Percentiles rank a stretch among this genome's conserved stretches.
Conservation (phyloP, 495 filamentous ascomycete genomes). For the Penicillium steckii region DNA sequence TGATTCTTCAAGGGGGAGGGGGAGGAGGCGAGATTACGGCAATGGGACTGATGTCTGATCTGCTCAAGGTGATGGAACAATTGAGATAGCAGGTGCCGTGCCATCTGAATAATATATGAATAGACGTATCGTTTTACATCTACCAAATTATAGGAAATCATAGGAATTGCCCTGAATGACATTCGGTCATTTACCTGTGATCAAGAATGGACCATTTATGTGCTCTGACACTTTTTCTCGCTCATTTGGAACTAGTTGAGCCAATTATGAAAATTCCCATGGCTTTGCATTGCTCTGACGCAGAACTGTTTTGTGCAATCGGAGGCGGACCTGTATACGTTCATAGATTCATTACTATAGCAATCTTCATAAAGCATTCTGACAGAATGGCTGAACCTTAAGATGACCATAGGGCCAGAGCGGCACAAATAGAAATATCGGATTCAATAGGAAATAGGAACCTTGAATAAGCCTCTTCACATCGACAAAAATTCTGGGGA, state of each 20-base stretch:
- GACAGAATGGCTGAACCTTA: not conserved
- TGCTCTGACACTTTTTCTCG: no score
- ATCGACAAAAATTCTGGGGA: no score
- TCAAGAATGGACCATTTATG: not conserved
- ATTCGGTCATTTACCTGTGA: not conserved
- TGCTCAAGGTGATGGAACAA: slow-evolving; percentile 45
- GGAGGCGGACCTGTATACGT: no score
- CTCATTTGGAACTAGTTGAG: no score
- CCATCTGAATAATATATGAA: not conserved
- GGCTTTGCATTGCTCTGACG: no score
- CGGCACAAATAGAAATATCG: not conserved
- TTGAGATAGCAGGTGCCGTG: not conserved
- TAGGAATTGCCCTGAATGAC: not conserved
- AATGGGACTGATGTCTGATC: slow-evolving; percentile 85
- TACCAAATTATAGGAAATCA: no score
- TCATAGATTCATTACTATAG: no score
- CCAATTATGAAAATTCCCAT: no score
- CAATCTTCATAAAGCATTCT: not conserved
- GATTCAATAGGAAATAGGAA: no score
- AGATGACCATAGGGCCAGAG: not conserved
- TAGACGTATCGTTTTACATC: no score
- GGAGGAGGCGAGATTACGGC: slow-evolving; percentile 92
- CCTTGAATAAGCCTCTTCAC: no score
- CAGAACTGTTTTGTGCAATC: no score
- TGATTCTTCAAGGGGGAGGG: slow-evolving; percentile 89